These are phyloP conservation scores for Neoconidiobolus thromboides DNA, from an alignment of 371 early-diverging fungal genomes.

Conservation along the genomic window DNA sequence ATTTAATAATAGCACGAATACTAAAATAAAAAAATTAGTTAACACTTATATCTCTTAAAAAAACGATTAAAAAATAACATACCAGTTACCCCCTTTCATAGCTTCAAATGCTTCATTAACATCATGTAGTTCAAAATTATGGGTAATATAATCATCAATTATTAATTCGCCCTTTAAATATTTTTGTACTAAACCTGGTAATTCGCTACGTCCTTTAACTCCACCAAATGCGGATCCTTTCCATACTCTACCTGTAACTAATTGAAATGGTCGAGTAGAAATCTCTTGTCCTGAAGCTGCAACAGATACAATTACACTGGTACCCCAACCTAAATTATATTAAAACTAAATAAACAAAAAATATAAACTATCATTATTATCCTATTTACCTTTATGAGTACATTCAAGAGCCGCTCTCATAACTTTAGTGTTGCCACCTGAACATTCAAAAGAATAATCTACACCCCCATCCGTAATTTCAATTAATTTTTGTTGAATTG, in stretches of 20 bases:
- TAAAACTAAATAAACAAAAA: not conserved
- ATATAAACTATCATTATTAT: not conserved
- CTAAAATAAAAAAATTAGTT: slow-evolving; percentile 13
- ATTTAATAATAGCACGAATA: slow-evolving; percentile 32
- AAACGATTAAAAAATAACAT: slow-evolving; percentile 8
- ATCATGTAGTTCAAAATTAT: slow-evolving; percentile 52
- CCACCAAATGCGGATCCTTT: slow-evolving; percentile 94
- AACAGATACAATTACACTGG: slow-evolving; percentile 76
- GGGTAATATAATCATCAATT: slow-evolving; percentile 81
- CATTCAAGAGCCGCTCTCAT: slow-evolving; percentile 90
- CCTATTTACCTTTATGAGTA: not conserved
- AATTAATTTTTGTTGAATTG: slow-evolving; percentile 68
- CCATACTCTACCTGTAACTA: slow-evolving; percentile 89
- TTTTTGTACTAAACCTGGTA: slow-evolving; percentile 70
- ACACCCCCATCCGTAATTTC: slow-evolving; percentile 87
- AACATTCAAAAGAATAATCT: slow-evolving; percentile 91
- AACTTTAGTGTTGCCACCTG: slow-evolving; percentile 73
- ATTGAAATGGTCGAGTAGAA: slow-evolving; percentile 81
- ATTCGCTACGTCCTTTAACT: slow-evolving; percentile 81
- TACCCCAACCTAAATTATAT: slow-evolving; percentile 66
- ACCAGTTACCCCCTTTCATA: slow-evolving; percentile 64
- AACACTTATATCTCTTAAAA: not conserved
- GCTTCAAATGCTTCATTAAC: slow-evolving; percentile 84
- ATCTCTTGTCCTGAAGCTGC: slow-evolving; percentile 87
- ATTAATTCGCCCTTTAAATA: slow-evolving; percentile 67